These are phyloP conservation scores for Phaffia rhodozyma DNA, from an alignment of 1,284 basidiomycete genomes.

Conservation along the genomic window DNA sequence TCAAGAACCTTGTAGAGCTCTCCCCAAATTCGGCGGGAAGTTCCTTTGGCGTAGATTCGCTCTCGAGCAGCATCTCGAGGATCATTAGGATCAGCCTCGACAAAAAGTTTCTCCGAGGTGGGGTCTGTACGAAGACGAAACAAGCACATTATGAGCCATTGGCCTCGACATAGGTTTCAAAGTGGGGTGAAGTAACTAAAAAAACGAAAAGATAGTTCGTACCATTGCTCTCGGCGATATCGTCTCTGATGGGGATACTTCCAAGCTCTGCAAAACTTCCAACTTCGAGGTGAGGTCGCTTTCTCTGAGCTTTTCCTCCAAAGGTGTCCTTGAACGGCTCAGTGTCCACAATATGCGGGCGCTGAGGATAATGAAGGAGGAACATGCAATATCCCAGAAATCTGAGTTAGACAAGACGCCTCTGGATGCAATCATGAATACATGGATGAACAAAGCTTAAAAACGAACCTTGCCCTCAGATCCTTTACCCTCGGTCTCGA, in stretches of 20 bases:
- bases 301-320: slow-evolving; percentile 84
- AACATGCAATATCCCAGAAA: background rate
- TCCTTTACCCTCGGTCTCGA: slow-evolving; percentile 73
- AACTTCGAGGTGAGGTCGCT: slow-evolving; percentile 68
- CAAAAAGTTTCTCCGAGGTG: slow-evolving; percentile 6
- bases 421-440: background rate
- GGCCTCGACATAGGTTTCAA: background rate
- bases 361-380: slow-evolving; percentile 39
- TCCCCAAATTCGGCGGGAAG: slow-evolving; percentile 88
- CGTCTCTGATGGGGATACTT: slow-evolving; percentile 24
- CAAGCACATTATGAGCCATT: background rate
- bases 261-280: slow-evolving; percentile 79
- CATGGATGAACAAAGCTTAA: background rate
- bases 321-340: slow-evolving; percentile 88
- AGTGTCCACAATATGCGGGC: slow-evolving; percentile 81
- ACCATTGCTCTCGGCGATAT: slow-evolving; percentile 18
- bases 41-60: slow-evolving; percentile 83
- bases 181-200: background rate
- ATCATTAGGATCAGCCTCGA: slow-evolving; percentile 12
- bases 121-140: background rate
- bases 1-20: slow-evolving; percentile 99
- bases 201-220: background rate
- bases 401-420: slow-evolving; percentile 5
- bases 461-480: slow-evolving; percentile 55
- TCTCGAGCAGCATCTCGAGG: slow-evolving; percentile 40